Evolutionary conservation across 441 rosid species (phyloP).

Genomic region (Syzygium malaccense): DNA sequence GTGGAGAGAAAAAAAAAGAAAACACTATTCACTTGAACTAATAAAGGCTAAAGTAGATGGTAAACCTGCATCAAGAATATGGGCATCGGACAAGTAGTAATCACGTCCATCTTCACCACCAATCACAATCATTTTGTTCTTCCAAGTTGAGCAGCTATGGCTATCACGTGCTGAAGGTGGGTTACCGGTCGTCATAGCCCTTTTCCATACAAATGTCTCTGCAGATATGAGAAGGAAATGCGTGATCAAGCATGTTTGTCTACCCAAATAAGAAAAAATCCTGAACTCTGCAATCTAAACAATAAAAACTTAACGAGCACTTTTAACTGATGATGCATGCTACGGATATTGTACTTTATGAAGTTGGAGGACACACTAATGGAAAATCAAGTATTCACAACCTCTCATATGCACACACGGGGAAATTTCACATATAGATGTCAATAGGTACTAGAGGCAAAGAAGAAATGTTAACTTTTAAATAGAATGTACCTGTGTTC

Average conservation of each 20-base stretch:
- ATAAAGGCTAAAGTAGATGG: not conserved
- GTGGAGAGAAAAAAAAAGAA: not conserved
- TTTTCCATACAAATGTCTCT: constrained; percentile 93
- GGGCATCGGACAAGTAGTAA: constrained; percentile 87
- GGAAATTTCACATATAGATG: not conserved
- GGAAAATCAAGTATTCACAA: not conserved
- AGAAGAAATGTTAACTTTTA: not conserved
- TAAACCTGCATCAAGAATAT: constrained; percentile 89
- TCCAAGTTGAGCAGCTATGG: constrained; percentile 96
- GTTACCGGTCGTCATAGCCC: constrained; percentile 59
- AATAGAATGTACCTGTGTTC: constrained; percentile 54
- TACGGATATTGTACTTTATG: not conserved
- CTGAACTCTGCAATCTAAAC: not conserved
- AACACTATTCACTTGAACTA: not conserved
- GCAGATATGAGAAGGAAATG: constrained; percentile 9
- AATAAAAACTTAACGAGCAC: not conserved
- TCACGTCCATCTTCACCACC: constrained; percentile 97
- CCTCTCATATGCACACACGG: not conserved
- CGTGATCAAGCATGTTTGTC: not conserved
- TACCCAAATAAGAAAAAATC: not conserved
- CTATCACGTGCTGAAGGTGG: constrained; percentile 95
- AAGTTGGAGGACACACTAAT: not conserved
- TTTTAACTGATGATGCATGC: not conserved
- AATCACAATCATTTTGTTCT: constrained; percentile 68
- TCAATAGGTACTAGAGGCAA: not conserved